A percentile compares a stretch with the other conserved stretches of the same genome.
Evolutionary conservation across 202 grass and related monocot genomes (phyloP).

Genomic region (Hordeum pubiflorum): DNA sequence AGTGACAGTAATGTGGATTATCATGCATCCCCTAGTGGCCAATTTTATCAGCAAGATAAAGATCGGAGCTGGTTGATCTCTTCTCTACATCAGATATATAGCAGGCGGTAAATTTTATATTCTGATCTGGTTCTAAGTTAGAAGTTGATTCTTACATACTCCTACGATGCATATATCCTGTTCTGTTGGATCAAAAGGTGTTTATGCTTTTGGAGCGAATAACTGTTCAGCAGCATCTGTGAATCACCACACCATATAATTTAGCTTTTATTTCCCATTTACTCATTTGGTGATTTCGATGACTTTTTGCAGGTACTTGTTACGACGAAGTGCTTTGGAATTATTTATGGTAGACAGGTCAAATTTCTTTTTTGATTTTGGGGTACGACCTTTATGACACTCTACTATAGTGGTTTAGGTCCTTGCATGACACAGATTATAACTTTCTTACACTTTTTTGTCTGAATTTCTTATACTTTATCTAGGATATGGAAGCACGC

Average conservation of each 20-base stretch:
- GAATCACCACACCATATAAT: not conserved
- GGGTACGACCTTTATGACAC: slow-evolving; percentile 46
- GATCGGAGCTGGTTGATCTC: slow-evolving; percentile 96
- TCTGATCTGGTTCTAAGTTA: slow-evolving; percentile 26
- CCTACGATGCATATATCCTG: not conserved
- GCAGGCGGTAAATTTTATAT: slow-evolving; percentile 60
- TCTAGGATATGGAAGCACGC: slow-evolving; percentile 80
- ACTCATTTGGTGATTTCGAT: slow-evolving; percentile 23
- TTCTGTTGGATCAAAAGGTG: not conserved
- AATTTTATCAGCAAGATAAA: slow-evolving; percentile 70
- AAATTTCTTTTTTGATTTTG: slow-evolving; percentile 97
- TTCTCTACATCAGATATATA: slow-evolving; percentile 97
- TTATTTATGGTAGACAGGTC: slow-evolving; percentile 98
- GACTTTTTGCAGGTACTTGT: slow-evolving; percentile 70
- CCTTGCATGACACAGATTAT: not conserved
- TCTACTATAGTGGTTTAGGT: not conserved
- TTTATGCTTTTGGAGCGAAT: slow-evolving; percentile 14
- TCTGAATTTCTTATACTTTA: slow-evolving; percentile 24
- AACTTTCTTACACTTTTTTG: slow-evolving; percentile 7
- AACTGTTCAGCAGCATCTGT: not conserved
- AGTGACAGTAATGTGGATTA: slow-evolving; percentile 44
- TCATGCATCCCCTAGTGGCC: slow-evolving; percentile 43
- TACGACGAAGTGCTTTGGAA: slow-evolving; percentile 95
- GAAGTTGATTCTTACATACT: slow-evolving; percentile 21
- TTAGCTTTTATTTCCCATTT: not conserved